Evolutionary conservation across 2,329 filamentous ascomycete genomes (phyloP).

Genomic region (Aspergillus sojae): DNA sequence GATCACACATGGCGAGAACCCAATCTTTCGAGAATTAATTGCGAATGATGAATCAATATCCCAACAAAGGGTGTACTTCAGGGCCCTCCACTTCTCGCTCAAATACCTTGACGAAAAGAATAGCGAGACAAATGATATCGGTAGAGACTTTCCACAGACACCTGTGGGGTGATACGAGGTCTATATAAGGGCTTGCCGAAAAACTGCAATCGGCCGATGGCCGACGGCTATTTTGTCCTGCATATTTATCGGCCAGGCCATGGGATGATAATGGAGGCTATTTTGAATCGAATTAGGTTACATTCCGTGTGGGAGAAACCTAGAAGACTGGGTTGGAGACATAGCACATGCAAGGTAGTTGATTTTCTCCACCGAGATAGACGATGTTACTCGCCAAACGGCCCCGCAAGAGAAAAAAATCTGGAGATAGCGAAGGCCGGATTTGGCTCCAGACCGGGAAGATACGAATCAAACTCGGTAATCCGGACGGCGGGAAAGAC

Average conservation of each 20-base stretch:
- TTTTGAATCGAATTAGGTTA: constrained; percentile 1
- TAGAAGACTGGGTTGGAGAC: background rate
- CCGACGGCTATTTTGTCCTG: background rate
- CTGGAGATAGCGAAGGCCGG: constrained; percentile 1
- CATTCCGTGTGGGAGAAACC: constrained; percentile 6
- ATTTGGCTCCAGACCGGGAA: background rate
- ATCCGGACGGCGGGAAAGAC: background rate
- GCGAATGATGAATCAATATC: too few species aligned
- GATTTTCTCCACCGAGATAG: background rate
- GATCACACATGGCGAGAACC: constrained; percentile 36
- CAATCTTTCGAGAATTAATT: background rate
- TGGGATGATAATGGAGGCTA: background rate
- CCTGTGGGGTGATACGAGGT: background rate
- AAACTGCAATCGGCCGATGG: background rate
- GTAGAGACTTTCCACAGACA: background rate
- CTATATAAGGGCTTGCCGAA: background rate
- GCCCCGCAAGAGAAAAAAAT: background rate
- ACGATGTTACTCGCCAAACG: constrained; percentile 1
- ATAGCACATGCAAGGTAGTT: background rate
- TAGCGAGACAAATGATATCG: background rate
- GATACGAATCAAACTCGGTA: background rate
- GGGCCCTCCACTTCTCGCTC: background rate
- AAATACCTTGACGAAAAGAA: background rate
- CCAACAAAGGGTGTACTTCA: background rate
- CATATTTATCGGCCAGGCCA: background rate